Percentiles rank a stretch among this genome's conserved stretches.
Conservation (phyloP, 345 rosid genomes). For the Camelina hispida region DNA sequence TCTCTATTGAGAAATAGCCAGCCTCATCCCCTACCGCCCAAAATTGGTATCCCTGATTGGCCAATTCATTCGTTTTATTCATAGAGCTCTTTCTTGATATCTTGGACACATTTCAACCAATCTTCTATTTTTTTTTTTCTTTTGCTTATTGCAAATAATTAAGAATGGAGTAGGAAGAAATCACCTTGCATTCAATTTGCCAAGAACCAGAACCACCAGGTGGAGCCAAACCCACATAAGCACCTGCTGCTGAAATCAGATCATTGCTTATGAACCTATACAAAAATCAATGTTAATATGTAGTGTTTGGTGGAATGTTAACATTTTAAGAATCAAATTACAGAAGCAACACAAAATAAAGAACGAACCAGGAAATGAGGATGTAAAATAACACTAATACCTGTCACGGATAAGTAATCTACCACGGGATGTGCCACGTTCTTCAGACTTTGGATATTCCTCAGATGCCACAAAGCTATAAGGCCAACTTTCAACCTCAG, state of each 20-base stretch:
- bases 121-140: background rate
- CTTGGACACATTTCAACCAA: constrained; percentile 3
- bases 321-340: background rate
- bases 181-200: constrained; percentile 86
- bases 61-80: background rate
- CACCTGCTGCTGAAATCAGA: constrained; percentile 53
- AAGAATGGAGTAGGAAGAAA: constrained; percentile 27
- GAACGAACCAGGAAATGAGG: background rate
- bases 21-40: constrained; percentile 70
- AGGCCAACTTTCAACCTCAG: constrained; percentile 90
- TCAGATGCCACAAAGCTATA: constrained; percentile 89
- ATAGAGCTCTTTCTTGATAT: background rate
- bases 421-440: constrained; percentile 71
- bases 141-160: background rate
- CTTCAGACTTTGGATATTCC: constrained; percentile 68
- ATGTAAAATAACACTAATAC: constrained; percentile 30
- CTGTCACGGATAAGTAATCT: constrained; percentile 75
- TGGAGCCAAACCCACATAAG: constrained; percentile 79
- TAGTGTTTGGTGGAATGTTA: constrained; percentile 9
- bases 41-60: constrained; percentile 78
- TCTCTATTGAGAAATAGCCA: constrained; percentile 69
- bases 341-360: constrained; percentile 9
- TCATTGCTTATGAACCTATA: constrained; percentile 59
- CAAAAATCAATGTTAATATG: constrained; percentile 12
- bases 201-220: constrained; percentile 84